Base-by-base conservation (phyloP, 768 basidiomycete species). In the Pulveroboletus sp. region DNA sequence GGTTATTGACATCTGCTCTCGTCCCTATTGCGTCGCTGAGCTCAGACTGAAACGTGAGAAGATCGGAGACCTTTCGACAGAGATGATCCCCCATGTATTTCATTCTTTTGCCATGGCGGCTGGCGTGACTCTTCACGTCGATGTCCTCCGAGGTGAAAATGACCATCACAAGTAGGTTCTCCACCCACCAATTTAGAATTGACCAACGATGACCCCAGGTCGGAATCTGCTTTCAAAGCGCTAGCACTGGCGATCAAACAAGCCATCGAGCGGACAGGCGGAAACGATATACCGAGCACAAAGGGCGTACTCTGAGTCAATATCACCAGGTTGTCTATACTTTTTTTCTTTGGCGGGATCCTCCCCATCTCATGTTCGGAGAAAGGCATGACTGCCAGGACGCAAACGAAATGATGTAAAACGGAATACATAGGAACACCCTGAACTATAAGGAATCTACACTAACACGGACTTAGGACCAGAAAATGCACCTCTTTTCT, bases 181-280 rank as follows among this genome's bases (percentile, higher is more conserved):
- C 12, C 22, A 27, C 29, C 23, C 6, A 12, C 22, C 32, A 34
- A 5, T 45, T 10, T 23, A n/a, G 35, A 43, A 41, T 31, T 36
- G 43, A n/a, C 35, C 43, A 49, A 46, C 30, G 26, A 27, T 9
- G 31, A 13, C 24, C 35, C 27, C 60, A 98, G 96, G 45, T 85
- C 94, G 12, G 96, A 99, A 70, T 93, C 94, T 4, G 93, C 95
- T 5, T 99, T 99, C 81, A 99, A 99, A 71, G 95, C 96, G 1
- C 71, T 98, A 17, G 96, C 96, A 1, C 75, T 99, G 30, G 96
- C 95, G 9, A 93, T 99, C 57, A 83, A 87, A 47, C 84, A 97
- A 68, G 96, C 96, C n/a, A 88, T 96, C 55, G 82, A 91, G 65
- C 77, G 76, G 47, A 97, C 94, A 1, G 93, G 93, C 5, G 82